Conservation (phyloP, 805 yeast genomes). For the Saturnispora serradocipensis region DNA sequence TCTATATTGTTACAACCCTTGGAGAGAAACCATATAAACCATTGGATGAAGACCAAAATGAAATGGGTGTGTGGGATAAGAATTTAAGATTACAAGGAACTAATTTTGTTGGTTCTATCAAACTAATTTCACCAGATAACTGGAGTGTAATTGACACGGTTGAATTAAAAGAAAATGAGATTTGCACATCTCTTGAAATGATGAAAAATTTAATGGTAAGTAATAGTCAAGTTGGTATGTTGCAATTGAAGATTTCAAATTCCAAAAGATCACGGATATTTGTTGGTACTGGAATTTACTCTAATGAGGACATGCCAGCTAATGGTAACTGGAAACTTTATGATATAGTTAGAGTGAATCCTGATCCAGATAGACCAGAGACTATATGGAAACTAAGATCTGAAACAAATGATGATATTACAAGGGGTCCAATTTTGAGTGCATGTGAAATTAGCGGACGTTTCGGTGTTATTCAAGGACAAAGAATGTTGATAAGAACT, state of each 20-base stretch:
- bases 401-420: slow-evolving; percentile 52
- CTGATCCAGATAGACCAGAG: slow-evolving; percentile 83
- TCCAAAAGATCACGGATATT: slow-evolving; percentile 38
- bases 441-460: slow-evolving; percentile 77
- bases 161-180: slow-evolving; percentile 59
- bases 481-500: slow-evolving; percentile 67
- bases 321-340: slow-evolving; percentile 68
- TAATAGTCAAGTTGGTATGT: slow-evolving; percentile 12
- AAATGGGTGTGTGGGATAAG: slow-evolving; percentile 45
- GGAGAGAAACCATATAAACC: slow-evolving; percentile 52
- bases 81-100: slow-evolving; percentile 40
- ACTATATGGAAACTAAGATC: slow-evolving; percentile 70
- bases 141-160: slow-evolving; percentile 72
- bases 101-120: slow-evolving; percentile 50
- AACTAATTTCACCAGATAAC: slow-evolving; percentile 59
- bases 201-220: slow-evolving; percentile 35
- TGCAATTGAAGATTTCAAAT: slow-evolving; percentile 36
- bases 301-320: slow-evolving; percentile 74
- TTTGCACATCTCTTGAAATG: slow-evolving; percentile 47
- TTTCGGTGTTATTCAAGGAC: slow-evolving; percentile 79
- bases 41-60: slow-evolving; percentile 64
- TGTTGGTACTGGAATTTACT: slow-evolving; percentile 66
- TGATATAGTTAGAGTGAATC: slow-evolving; percentile 75
- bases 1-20: slow-evolving; percentile 54
- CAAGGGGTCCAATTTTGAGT: slow-evolving; percentile 77